Percentiles rank a stretch among this genome's conserved stretches.
Conservation (phyloP, 2,329 filamentous ascomycete species). For the Pyrenochaeta sp. region DNA sequence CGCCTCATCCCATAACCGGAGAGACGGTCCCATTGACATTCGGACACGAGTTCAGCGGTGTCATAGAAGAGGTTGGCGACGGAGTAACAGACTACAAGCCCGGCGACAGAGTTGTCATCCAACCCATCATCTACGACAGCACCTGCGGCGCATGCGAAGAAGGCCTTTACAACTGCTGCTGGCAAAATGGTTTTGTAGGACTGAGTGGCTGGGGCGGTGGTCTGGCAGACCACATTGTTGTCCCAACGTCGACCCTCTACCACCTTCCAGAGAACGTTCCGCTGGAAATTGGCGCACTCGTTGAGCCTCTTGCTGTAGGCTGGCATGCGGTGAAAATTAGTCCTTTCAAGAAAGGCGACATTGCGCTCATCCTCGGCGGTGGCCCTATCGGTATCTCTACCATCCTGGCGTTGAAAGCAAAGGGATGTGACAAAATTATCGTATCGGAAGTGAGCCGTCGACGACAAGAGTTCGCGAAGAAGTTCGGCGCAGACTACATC, state of each 20-base stretch:
- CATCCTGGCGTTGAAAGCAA: conserved; percentile 42
- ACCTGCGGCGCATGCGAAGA: conserved; percentile 61
- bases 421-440: conserved; percentile 56
- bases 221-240: conserved; percentile 60
- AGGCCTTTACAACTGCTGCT: conserved; percentile 64
- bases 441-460: conserved; percentile 60
- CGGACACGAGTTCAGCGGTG: conserved; percentile 63
- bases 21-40: conserved; percentile 62
- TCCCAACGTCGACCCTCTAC: conserved; percentile 58
- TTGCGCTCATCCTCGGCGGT: conserved; percentile 60
- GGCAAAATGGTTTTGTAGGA: conserved; percentile 63
- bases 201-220: conserved; percentile 63
- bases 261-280: conserved; percentile 61
- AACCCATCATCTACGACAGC: conserved; percentile 65
- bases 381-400: conserved; percentile 61
- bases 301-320: conserved; percentile 64
- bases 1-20: conserved; percentile 63
- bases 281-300: conserved; percentile 61
- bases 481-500: conserved; percentile 62
- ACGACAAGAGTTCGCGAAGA: conserved; percentile 59
- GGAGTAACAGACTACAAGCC: conserved; percentile 58
- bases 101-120: conserved; percentile 59
- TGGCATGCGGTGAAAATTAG: conserved; percentile 65
- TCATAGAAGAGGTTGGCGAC: conserved; percentile 61
- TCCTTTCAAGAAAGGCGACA: conserved; percentile 57